A percentile compares a stretch with the other conserved stretches of the same genome.
Conservation (phyloP, 2,329 filamentous ascomycete genomes). For the Talaromyces sp. region DNA sequence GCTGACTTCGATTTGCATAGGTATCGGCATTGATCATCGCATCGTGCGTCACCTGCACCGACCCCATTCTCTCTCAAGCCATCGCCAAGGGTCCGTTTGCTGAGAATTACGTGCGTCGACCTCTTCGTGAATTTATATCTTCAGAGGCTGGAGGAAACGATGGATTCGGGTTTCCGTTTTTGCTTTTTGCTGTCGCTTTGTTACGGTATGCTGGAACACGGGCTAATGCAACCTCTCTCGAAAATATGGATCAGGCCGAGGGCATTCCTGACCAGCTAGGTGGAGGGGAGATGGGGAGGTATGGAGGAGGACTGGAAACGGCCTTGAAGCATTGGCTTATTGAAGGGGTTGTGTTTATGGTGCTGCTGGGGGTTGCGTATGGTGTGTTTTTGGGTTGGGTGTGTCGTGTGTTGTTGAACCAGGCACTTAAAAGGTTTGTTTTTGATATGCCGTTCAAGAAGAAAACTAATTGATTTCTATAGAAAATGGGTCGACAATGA, state of each 20-base stretch:
- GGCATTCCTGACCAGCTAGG: slow-evolving; percentile 23
- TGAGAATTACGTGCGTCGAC: slow-evolving; percentile 54
- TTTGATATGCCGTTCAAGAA: background rate
- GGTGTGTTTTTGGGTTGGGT: slow-evolving; percentile 47
- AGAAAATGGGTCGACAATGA: slow-evolving; percentile 53
- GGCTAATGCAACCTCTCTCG: slow-evolving; percentile 14
- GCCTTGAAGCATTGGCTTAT: slow-evolving; percentile 54
- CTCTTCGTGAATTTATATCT: slow-evolving; percentile 56
- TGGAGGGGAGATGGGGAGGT: slow-evolving; percentile 42
- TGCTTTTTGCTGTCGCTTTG: slow-evolving; percentile 53
- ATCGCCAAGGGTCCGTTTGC: slow-evolving; percentile 59
- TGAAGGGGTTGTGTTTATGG: slow-evolving; percentile 56
- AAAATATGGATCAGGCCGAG: slow-evolving; percentile 15
- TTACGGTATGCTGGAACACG: slow-evolving; percentile 47
- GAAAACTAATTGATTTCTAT: slow-evolving; percentile 10
- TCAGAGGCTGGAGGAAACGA: slow-evolving; percentile 58
- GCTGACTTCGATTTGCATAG: slow-evolving; percentile 13
- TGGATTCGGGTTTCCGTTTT: slow-evolving; percentile 57
- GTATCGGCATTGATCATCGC: slow-evolving; percentile 53
- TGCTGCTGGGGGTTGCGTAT: slow-evolving; percentile 49
- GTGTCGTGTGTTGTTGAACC: slow-evolving; percentile 43
- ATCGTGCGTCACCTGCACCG: slow-evolving; percentile 57
- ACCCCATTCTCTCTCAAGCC: slow-evolving; percentile 57
- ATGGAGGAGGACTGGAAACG: slow-evolving; percentile 47
- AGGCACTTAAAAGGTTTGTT: slow-evolving; percentile 26